Evolutionary conservation across 495 filamentous ascomycete genomes (phyloP).

Genomic region (Apiosordaria backusii): DNA sequence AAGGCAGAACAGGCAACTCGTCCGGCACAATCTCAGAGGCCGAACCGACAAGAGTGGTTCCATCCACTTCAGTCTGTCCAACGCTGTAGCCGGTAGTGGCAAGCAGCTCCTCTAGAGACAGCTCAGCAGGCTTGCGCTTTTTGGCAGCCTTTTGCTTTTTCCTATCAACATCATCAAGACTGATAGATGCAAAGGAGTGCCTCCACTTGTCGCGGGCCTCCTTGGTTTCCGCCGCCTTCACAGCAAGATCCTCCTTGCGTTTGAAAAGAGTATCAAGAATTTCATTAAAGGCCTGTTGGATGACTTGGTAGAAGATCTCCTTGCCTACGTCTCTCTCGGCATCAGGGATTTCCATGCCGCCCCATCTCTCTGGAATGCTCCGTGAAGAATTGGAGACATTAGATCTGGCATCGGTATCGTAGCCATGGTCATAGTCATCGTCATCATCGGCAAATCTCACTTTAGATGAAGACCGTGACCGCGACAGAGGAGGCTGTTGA

Average conservation of each 20-base stretch:
- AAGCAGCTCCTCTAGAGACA: slow-evolving; percentile 49
- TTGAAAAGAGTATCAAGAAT: slow-evolving; percentile 83
- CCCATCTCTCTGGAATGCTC: slow-evolving; percentile 79
- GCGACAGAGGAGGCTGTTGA: slow-evolving; percentile 51
- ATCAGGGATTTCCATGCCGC: slow-evolving; percentile 75
- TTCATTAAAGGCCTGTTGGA: slow-evolving; percentile 88
- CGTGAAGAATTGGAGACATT: slow-evolving; percentile 78
- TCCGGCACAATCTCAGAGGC: slow-evolving; percentile 18
- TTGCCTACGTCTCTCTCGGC: slow-evolving; percentile 78
- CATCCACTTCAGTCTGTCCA: slow-evolving; percentile 8
- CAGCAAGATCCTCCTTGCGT: slow-evolving; percentile 69
- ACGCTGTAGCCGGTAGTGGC: slow-evolving; percentile 49
- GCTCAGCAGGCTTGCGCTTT: slow-evolving; percentile 25
- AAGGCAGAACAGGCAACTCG: not conserved
- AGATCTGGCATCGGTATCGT: slow-evolving; percentile 56
- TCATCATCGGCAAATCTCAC: slow-evolving; percentile 77
- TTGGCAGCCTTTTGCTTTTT: slow-evolving; percentile 11
- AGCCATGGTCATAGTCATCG: slow-evolving; percentile 49
- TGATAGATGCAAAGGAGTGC: slow-evolving; percentile 43
- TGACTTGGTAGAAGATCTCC: slow-evolving; percentile 86
- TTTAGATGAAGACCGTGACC: slow-evolving; percentile 81
- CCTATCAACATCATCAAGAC: slow-evolving; percentile 40
- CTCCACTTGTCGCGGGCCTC: slow-evolving; percentile 57
- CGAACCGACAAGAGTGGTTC: not conserved
- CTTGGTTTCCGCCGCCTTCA: slow-evolving; percentile 63